Evolutionary conservation across 2,329 filamentous ascomycete species (phyloP), one percentile per base, ranked within the genome.

Genomic region (Cordyceps militaris): DNA sequence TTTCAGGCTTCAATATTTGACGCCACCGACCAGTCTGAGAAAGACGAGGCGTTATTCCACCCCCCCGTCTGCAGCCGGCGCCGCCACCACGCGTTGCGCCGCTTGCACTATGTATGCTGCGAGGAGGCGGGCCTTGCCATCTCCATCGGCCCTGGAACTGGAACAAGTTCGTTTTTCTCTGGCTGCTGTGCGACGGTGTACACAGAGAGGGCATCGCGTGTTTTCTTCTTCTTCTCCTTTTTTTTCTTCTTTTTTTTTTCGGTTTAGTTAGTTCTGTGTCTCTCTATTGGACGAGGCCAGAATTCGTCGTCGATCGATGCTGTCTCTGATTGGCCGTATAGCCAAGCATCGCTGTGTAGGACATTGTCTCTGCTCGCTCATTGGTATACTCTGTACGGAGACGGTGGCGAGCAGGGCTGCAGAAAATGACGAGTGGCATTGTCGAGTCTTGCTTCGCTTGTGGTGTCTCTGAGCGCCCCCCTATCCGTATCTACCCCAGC

Each of bases 41-140:
- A 23, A 4, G 28, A 23, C n/a, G n/a, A n/a, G n/a, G n/a, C n/a
- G n/a, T n/a, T n/a, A n/a, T n/a, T n/a, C n/a, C n/a, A n/a, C n/a
- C n/a, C n/a, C n/a, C n/a, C n/a, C n/a, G n/a, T n/a, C n/a, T n/a
- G n/a, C n/a, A n/a, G n/a, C n/a, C n/a, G 38, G 40, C 30, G 28
- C 28, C 51, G 28, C 51, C 40, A 46, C 51, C 51, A 55, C 51
- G 51, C 23, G 51, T 46, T 6, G 21, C 16, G 38, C 40, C 50
- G 32, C 36, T 13, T 16, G 40, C 40, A 16, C 40, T 43, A 43
- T 13, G 13, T 43, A 43, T 43, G 21, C 40, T 43, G 40, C n/a
- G n/a, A n/a, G n/a, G n/a, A n/a, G n/a, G n/a, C n/a, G n/a, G n/a
- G n/a, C n/a, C n/a, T n/a, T n/a, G n/a, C n/a, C n/a, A n/a, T n/a